Conservation (phyloP, 768 basidiomycete species). For the Auricularia heimuer region DNA sequence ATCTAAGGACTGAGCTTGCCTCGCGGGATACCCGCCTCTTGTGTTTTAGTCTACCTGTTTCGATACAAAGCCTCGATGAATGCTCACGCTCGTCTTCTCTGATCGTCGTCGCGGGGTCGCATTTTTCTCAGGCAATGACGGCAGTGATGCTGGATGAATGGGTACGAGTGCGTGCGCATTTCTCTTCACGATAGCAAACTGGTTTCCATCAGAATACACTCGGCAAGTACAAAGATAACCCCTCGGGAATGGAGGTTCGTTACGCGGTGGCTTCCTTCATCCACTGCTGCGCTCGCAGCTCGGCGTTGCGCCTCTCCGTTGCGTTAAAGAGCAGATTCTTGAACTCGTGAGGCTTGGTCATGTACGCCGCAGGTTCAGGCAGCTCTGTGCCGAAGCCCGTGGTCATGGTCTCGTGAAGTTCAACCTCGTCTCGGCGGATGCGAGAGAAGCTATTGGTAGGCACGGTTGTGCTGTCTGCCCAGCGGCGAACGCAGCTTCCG, state of each 20-base stretch:
- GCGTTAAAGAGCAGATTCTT: background rate
- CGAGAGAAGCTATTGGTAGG: too few species aligned
- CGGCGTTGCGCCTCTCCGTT: background rate
- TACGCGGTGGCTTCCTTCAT: background rate
- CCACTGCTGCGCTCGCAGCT: background rate
- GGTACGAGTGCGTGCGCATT: too few species aligned
- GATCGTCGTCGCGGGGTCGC: too few species aligned
- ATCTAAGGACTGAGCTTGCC: conserved; percentile 58
- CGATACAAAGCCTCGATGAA: background rate
- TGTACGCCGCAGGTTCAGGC: background rate
- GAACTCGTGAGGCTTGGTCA: background rate
- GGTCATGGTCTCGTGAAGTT: background rate
- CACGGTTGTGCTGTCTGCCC: background rate
- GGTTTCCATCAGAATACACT: too few species aligned
- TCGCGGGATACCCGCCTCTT: background rate
- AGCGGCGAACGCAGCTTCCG: background rate
- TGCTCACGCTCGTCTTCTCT: background rate
- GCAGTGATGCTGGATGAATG: too few species aligned
- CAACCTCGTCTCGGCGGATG: too few species aligned
- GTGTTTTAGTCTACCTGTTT: background rate
- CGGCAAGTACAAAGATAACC: too few species aligned
- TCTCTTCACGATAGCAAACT: too few species aligned
- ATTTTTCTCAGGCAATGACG: too few species aligned
- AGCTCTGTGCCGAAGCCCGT: background rate
- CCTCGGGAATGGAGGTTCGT: too few species aligned